Evolutionary conservation across 352 stramenopile species (phyloP).

Genomic region (Globisporangium abappressorium): DNA sequence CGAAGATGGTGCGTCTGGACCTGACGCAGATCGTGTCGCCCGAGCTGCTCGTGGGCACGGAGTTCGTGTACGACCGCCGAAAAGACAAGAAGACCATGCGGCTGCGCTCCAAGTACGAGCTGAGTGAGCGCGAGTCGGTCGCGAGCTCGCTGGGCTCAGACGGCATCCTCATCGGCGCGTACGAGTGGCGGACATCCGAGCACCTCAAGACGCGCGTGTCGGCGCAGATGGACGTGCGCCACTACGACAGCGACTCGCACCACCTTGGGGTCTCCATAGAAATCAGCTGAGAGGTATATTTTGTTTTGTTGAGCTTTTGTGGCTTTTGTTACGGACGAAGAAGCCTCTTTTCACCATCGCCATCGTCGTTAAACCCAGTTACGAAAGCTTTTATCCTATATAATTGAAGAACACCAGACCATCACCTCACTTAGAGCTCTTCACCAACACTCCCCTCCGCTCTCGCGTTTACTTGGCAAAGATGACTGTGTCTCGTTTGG

Average conservation of each 20-base stretch:
- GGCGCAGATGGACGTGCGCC: slow-evolving; percentile 77
- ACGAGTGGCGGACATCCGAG: slow-evolving; percentile 73
- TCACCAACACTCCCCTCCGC: not conserved
- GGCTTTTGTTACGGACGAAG: not conserved
- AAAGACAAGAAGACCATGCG: slow-evolving; percentile 71
- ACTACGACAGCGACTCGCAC: slow-evolving; percentile 84
- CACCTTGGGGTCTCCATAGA: slow-evolving; percentile 83
- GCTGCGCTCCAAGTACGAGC: slow-evolving; percentile 46
- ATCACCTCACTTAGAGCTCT: not conserved
- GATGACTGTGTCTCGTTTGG: slow-evolving; percentile 86
- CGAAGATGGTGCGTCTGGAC: slow-evolving; percentile 52
- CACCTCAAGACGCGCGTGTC: slow-evolving; percentile 73
- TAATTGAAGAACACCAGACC: slow-evolving; percentile 3
- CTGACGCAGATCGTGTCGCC: slow-evolving; percentile 57
- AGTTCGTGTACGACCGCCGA: slow-evolving; percentile 58
- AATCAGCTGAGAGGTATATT: slow-evolving; percentile 42
- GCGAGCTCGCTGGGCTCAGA: slow-evolving; percentile 69
- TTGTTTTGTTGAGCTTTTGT: slow-evolving; percentile 13
- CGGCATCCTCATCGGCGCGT: slow-evolving; percentile 68
- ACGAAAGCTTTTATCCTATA: slow-evolving; percentile 6
- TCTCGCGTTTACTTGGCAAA: slow-evolving; percentile 63
- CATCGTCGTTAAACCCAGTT: not conserved
- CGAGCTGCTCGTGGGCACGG: slow-evolving; percentile 58
- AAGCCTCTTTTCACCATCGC: not conserved
- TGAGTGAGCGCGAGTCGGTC: slow-evolving; percentile 47